These are phyloP conservation scores for Mortierella sp. DNA, from an alignment of 371 early-diverging fungal species.

Conservation along the genomic window DNA sequence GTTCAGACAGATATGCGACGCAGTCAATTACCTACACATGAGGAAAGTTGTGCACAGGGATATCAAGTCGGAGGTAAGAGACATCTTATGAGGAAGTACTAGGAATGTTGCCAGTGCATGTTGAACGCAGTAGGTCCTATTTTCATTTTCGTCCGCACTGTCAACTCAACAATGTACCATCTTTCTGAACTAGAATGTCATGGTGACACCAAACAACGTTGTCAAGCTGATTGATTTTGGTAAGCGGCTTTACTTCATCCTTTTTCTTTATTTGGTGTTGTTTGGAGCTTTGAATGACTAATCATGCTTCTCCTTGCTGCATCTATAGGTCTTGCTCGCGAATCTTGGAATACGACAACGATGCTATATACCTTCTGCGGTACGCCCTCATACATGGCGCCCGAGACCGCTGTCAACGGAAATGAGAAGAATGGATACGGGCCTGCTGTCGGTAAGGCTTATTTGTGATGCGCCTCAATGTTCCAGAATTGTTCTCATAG, in stretches of 20 bases:
- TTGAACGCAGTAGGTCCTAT: too few species aligned
- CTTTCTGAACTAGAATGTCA: conserved; percentile 33
- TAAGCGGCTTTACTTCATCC: conserved; percentile 2
- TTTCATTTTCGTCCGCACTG: background rate
- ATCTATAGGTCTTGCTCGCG: conserved; percentile 37
- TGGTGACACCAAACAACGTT: conserved; percentile 6
- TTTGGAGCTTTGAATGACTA: too few species aligned
- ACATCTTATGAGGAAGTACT: background rate
- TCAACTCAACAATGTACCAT: background rate
- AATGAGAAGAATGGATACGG: conserved; percentile 36
- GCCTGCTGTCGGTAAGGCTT: conserved; percentile 21
- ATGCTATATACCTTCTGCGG: conserved; percentile 31
- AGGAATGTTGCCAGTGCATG: too few species aligned
- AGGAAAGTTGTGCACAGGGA: conserved; percentile 40
- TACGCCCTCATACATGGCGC: conserved; percentile 45
- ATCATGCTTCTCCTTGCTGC: background rate
- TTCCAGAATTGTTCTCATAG: background rate
- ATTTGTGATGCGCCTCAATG: background rate
- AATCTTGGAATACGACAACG: background rate
- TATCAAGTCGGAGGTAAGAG: conserved; percentile 53
- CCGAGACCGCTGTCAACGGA: conserved; percentile 18
- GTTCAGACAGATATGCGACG: conserved; percentile 30
- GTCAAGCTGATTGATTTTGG: conserved; percentile 52
- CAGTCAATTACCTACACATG: conserved; percentile 36
- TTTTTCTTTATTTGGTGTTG: background rate